phyloP scores from a whole-genome alignment of 208 protist genomes.

The Leishmania tarentolae region DNA sequence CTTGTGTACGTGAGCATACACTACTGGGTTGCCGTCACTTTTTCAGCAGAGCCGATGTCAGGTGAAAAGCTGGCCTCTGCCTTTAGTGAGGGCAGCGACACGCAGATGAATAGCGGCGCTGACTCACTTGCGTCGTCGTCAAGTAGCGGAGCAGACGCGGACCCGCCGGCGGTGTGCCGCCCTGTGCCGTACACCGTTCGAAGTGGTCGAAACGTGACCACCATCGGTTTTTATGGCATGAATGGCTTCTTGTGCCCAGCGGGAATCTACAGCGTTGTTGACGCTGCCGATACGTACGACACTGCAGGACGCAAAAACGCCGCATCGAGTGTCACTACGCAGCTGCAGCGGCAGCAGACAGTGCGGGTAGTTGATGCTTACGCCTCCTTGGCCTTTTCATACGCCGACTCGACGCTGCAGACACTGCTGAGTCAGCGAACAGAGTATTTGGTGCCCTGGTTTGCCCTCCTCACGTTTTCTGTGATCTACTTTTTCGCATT shows the following conservation, averaged over 20 bases:
- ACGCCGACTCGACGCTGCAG: conserved; percentile 54
- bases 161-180: conserved; percentile 29
- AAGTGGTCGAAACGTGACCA: conserved; percentile 41
- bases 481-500: conserved; percentile 47
- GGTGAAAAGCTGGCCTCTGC: neutral
- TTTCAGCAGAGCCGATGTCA: neutral
- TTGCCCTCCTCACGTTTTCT: conserved; percentile 39
- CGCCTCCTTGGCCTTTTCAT: conserved; percentile 54
- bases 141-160: neutral
- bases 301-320: neutral
- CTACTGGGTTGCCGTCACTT: conserved; percentile 37
- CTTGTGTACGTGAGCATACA: conserved; percentile 46
- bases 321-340: neutral
- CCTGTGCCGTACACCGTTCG: conserved; percentile 37
- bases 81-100: neutral
- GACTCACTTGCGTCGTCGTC: neutral
- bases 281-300: neutral
- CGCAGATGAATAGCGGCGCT: neutral
- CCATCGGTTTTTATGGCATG: conserved; percentile 55
- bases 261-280: conserved; percentile 5
- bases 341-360: conserved; percentile 14
- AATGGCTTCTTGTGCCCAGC: conserved; percentile 51
- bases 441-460: conserved; percentile 34
- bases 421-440: conserved; percentile 49
- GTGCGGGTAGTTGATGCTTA: conserved; percentile 50